Base-by-base conservation (phyloP, 2,329 filamentous ascomycete species). In the Cladosporium sphaerospermum region DNA sequence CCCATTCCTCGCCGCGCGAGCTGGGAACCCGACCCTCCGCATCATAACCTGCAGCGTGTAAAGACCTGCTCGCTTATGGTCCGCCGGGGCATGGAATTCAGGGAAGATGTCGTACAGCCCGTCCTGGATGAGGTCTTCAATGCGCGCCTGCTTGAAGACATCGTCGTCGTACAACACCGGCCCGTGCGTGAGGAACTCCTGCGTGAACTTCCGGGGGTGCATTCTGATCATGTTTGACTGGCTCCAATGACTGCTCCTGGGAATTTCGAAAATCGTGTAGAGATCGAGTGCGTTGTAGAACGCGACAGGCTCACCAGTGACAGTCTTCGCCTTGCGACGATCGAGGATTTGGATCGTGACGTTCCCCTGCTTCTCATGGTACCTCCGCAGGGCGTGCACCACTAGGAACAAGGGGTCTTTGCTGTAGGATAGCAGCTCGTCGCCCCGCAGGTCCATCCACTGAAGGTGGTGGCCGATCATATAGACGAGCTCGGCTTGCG, bases 131-230 rank as follows among this genome's bases (percentile, higher is more conserved):
- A 57, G 45, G 13, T 53, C 33, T 11, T 47, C 23, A 9, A 54
- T 37, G 5, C 7, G 32, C 1, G 54, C 56, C 32, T 51, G 53
- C 16, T 45, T 32, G n/a, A 57, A 37, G 2, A 23, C 34, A 4
- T 8, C 11, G 13, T 49, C 51, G 3, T 32, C 9, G 5, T 46
- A 16, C 9, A 40, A 14, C 3, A 52, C 18, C 3, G 32, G 32
- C 1, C 42, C 50, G 16, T 56, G 54, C 10, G 54, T 14, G 14
- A 57, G 36, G 37, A 33, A 54, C 33, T 57, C 56, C 10, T 56
- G 56, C 7, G 53, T 57, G 28, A 57, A 56, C 33, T 54, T 56
- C 9, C 56, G 49, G 10, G 56, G 33, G 32, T 53, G 49, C 3
- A 55, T 16, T 18, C 48, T 52, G 28, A 16, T 34, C 6, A 43